Evolutionary conservation across 106 monocot species (phyloP).

Genomic region (Dendrobium nobile): DNA sequence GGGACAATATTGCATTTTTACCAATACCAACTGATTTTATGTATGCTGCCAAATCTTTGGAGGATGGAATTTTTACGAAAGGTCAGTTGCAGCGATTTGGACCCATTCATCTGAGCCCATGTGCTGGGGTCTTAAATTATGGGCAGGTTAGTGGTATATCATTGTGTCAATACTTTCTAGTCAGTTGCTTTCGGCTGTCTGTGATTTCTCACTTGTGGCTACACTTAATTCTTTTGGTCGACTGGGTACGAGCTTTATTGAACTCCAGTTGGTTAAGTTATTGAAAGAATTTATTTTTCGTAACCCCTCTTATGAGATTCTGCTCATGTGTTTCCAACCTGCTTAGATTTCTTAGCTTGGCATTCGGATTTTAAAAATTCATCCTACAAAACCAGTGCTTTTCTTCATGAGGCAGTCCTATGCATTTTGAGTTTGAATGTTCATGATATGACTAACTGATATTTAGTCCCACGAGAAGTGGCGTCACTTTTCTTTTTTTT

Average conservation of each 20-base stretch:
- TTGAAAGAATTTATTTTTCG: too few relatives aligned
- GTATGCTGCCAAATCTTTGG: slow-evolving; percentile 62
- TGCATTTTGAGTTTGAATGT: too few relatives aligned
- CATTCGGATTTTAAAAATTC: too few relatives aligned
- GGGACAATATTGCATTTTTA: slow-evolving; percentile 78
- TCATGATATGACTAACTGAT: too few relatives aligned
- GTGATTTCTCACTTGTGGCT: neutral
- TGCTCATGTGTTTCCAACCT: too few relatives aligned
- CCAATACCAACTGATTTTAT: slow-evolving; percentile 71
- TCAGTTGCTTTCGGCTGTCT: neutral
- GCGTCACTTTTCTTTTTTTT: too few relatives aligned
- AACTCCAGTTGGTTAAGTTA: neutral
- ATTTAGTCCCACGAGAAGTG: too few relatives aligned
- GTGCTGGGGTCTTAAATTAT: slow-evolving; percentile 61
- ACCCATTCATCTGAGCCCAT: slow-evolving; percentile 53
- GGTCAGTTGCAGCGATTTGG: slow-evolving; percentile 70
- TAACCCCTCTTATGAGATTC: too few relatives aligned
- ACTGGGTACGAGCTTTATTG: neutral
- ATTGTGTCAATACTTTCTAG: neutral
- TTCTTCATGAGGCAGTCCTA: too few relatives aligned
- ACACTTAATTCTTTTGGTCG: neutral
- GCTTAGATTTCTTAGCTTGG: too few relatives aligned
- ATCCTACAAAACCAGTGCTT: too few relatives aligned
- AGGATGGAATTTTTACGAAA: slow-evolving; percentile 36
- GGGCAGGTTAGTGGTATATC: slow-evolving; percentile 38